Percentiles rank a stretch among this genome's conserved stretches.
phyloP scores from a whole-genome alignment of 2,329 filamentous ascomycete genomes.

The Diaporthe helianthi region DNA sequence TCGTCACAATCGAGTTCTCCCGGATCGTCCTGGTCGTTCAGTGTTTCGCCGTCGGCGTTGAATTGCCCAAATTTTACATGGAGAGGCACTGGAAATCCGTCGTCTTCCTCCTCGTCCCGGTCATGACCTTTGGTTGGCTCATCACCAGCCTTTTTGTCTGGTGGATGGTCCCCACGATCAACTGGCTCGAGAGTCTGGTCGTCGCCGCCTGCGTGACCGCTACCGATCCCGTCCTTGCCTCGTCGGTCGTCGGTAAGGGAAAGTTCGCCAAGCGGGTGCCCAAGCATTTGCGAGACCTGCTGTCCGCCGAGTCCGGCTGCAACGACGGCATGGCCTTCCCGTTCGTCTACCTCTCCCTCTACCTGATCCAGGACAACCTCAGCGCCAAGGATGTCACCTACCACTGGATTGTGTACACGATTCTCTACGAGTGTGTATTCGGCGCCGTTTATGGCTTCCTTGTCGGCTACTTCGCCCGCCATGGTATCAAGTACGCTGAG shows the following conservation, averaged over 20 bases:
- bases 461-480: constrained; percentile 88
- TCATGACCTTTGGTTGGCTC: constrained; percentile 98
- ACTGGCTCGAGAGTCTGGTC: constrained; percentile 88
- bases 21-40: constrained; percentile 90
- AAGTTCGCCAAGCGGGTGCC: constrained; percentile 98
- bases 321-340: constrained; percentile 99
- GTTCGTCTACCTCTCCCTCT: constrained; percentile 91
- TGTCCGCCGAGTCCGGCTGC: constrained; percentile 96
- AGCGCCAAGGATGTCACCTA: constrained; percentile 73
- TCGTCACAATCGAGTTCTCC: constrained; percentile 88
- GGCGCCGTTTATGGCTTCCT: constrained; percentile 87
- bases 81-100: constrained; percentile 97
- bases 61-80: constrained; percentile 95
- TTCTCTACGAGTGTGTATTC: constrained; percentile 96
- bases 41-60: constrained; percentile 90
- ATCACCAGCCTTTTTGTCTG: constrained; percentile 93
- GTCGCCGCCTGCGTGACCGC: constrained; percentile 94
- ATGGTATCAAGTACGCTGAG: constrained; percentile 89
- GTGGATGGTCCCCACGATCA: constrained; percentile 81
- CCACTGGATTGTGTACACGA: constrained; percentile 87
- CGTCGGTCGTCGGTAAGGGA: constrained; percentile 97
- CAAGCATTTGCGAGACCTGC: constrained; percentile 92
- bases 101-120: constrained; percentile 83
- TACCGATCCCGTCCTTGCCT: constrained; percentile 95
- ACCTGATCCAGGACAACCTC: constrained; percentile 83